These are phyloP conservation scores for Cryptococcus jaspeensis DNA, from an alignment of 1,284 basidiomycete genomes.

Conservation along the genomic window DNA sequence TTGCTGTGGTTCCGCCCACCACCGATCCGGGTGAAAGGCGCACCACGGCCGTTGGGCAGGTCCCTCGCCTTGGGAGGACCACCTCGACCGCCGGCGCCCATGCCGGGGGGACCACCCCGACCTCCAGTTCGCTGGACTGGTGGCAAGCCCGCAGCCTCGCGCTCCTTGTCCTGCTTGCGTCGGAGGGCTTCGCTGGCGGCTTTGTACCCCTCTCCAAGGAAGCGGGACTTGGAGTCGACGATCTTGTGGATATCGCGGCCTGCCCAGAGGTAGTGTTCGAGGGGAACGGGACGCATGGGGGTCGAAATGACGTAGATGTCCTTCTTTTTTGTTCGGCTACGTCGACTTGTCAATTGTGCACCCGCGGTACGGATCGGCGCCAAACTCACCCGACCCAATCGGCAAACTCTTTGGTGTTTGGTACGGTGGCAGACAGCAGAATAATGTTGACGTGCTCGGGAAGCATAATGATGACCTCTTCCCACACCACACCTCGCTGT, in stretches of 20 bases:
- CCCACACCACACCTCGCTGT: conserved; percentile 98
- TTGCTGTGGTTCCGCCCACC: conserved; percentile 45
- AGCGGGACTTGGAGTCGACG: conserved; percentile 78
- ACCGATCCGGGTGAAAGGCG: conserved; percentile 41
- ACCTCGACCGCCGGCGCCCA: conserved; percentile 74
- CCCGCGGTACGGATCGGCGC: background rate
- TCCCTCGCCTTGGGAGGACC: conserved; percentile 52
- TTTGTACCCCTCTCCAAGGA: conserved; percentile 79
- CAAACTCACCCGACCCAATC: conserved; percentile 92
- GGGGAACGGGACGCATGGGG: conserved; percentile 89
- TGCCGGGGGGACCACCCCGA: conserved; percentile 76
- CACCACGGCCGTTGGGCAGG: conserved; percentile 44
- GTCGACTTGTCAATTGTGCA: background rate
- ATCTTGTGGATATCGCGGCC: conserved; percentile 90
- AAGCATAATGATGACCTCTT: conserved; percentile 99
- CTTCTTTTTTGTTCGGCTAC: conserved; percentile 95
- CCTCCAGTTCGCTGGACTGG: conserved; percentile 77
- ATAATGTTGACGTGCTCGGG: conserved; percentile 97
- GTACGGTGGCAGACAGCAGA: conserved; percentile 93
- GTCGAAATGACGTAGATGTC: conserved; percentile 99
- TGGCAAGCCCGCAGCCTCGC: conserved; percentile 85
- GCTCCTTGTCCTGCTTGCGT: conserved; percentile 95
- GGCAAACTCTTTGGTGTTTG: conserved; percentile 97
- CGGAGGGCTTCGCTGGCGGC: conserved; percentile 82
- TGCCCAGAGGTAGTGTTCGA: conserved; percentile 96